phyloP scores from a whole-genome alignment of 2,329 filamentous ascomycete genomes.

The Microascus cirrosus region DNA sequence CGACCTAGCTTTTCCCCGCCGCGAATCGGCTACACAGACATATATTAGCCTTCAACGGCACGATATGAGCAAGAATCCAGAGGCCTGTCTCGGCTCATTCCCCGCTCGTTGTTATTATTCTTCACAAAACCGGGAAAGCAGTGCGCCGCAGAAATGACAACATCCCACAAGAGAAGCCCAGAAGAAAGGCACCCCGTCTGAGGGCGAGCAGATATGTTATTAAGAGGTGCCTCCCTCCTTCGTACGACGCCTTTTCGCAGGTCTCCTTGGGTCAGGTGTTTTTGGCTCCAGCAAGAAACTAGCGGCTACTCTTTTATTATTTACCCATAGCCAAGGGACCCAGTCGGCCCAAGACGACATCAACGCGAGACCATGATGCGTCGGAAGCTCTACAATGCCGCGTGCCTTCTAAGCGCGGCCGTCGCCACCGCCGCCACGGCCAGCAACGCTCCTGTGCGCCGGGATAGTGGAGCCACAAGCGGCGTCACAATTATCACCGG shows the following conservation, averaged over 20 bases:
- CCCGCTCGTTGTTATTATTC: not conserved
- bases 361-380: not conserved
- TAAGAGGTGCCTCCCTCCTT: not conserved
- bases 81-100: not conserved
- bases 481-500: constrained; percentile 7
- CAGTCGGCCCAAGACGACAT: not conserved
- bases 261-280: not conserved
- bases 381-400: not conserved
- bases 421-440: not conserved
- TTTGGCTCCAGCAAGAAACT: too few species aligned
- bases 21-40: not conserved
- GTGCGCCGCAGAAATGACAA: not conserved
- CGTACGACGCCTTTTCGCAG: not conserved
- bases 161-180: not conserved
- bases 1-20: not conserved
- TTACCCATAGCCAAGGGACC: not conserved
- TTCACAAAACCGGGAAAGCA: not conserved
- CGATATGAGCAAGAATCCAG: not conserved
- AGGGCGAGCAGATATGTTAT: not conserved
- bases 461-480: not conserved
- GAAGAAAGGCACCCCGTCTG: not conserved
- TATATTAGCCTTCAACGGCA: not conserved
- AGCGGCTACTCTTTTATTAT: too few species aligned
- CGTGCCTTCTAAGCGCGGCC: not conserved
- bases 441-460: not conserved